Evolutionary conservation across 768 basidiomycete genomes (phyloP).

Genomic region (Phlebiopsis gigantea): DNA sequence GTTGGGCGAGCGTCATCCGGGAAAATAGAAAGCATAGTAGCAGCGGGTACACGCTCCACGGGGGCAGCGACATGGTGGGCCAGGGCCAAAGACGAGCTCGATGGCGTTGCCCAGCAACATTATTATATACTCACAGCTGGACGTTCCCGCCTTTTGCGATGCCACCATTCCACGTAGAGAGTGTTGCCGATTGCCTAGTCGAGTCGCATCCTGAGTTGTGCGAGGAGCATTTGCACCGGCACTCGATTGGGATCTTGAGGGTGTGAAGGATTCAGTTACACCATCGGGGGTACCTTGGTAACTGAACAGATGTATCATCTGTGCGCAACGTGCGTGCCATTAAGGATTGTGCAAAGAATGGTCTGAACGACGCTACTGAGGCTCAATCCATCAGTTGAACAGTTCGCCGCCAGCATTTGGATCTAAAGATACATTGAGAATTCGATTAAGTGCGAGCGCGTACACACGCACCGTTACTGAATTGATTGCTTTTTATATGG

Average conservation of each 20-base stretch:
- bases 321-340: background rate
- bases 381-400: background rate
- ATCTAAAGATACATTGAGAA: background rate
- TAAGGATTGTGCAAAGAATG: background rate
- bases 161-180: no score
- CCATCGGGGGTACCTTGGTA: background rate
- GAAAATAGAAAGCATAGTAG: background rate
- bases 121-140: background rate
- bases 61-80: background rate
- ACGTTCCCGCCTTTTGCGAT: no score
- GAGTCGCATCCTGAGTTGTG: no score
- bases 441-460: background rate
- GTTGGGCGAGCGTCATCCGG: background rate
- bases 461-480: background rate
- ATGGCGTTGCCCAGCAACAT: background rate
- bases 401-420: background rate
- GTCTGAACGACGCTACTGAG: background rate
- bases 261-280: background rate
- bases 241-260: background rate
- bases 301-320: background rate
- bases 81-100: background rate
- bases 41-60: background rate
- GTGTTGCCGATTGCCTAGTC: no score
- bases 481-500: no score
- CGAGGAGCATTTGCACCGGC: no score